Conservation (phyloP, 2,329 filamentous ascomycete species). For the Rhynchosporium agropyri region DNA sequence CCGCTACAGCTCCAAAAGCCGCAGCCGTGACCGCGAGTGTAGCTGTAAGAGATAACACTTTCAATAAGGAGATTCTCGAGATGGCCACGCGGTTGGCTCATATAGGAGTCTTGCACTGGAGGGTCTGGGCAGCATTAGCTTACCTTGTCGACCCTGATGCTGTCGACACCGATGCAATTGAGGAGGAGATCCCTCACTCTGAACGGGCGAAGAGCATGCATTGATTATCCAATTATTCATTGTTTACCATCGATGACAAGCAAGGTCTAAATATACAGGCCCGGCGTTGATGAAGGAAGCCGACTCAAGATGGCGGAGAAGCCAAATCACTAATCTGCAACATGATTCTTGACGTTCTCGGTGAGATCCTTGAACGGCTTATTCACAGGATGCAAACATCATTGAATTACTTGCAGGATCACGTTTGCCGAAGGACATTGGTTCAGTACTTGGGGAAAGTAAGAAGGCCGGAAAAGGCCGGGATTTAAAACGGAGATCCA, state of each 20-base stretch:
- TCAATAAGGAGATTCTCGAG: constrained; percentile 53
- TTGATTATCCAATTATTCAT: constrained; percentile 12
- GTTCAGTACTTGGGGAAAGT: too few relatives aligned
- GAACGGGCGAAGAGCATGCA: constrained; percentile 29
- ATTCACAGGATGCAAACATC: neutral
- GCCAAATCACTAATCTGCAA: neutral
- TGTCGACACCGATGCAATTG: constrained; percentile 37
- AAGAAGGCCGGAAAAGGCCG: neutral
- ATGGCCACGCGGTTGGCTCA: constrained; percentile 81
- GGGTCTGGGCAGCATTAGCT: constrained; percentile 78
- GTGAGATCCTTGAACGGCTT: neutral
- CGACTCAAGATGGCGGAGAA: constrained; percentile 15
- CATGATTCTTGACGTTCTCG: neutral
- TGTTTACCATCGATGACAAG: neutral
- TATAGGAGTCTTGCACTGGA: constrained; percentile 84
- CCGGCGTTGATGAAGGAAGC: neutral
- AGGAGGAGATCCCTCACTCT: constrained; percentile 25
- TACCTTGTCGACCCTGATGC: constrained; percentile 53
- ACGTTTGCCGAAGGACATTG: neutral
- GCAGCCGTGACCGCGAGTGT: constrained; percentile 21
- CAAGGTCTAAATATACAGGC: neutral
- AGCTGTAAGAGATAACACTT: constrained; percentile 6
- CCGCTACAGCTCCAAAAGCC: constrained; percentile 37
- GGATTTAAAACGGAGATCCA: too few relatives aligned
- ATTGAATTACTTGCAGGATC: neutral